Evolutionary conservation across 1,284 basidiomycete genomes (phyloP), one percentile per base, ranked within the genome.

Genomic region (Tilletia walkeri): DNA sequence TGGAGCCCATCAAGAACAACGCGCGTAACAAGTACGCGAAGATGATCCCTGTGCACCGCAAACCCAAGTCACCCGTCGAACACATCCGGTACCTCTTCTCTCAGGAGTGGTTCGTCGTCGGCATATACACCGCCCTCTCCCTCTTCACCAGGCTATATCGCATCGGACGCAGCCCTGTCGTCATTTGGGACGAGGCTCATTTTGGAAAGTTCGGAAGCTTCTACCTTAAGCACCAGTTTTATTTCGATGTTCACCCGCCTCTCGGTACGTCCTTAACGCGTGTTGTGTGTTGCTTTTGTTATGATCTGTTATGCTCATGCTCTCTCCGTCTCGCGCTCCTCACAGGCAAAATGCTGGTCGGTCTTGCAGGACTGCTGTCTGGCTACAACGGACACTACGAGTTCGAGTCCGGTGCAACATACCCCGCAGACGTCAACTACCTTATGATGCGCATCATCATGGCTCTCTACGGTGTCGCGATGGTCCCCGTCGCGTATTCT

Each of bases 401-500:
- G 72, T 99, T 97, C 87, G 94, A 95, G 84, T 95, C 93, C 70
- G 96, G 95, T 2, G 89, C 89, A 72, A 85, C 85, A 61, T 99
- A 99, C 84, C 93, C 94, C 0, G 88, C 89, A 2, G 87, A 87
- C 70, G 92, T 98, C 45, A 95, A 95, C 0, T 98, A 92, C 84
- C 90, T 93, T 45, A 90, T 93, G 1, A 98, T 98, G 94, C 88
- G 96, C 47, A 91, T 98, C 69, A 90, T 98, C 86, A 87, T 99
- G 82, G 94, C 95, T 3, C 90, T 88, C 70, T 98, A 96, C 83
- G 95, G 96, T 65, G 93, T 97, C 18, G 90, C 90, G 3, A 91
- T 99, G 88, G 95, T 99, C 0, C 95, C 96, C 0, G 87, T 99
- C 18, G 93, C 91, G 0, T 99, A 94, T 94, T 95, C 92, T 82